Conservation (phyloP, 148 eudicot genomes). For the Vaccinium vitisidaea region DNA sequence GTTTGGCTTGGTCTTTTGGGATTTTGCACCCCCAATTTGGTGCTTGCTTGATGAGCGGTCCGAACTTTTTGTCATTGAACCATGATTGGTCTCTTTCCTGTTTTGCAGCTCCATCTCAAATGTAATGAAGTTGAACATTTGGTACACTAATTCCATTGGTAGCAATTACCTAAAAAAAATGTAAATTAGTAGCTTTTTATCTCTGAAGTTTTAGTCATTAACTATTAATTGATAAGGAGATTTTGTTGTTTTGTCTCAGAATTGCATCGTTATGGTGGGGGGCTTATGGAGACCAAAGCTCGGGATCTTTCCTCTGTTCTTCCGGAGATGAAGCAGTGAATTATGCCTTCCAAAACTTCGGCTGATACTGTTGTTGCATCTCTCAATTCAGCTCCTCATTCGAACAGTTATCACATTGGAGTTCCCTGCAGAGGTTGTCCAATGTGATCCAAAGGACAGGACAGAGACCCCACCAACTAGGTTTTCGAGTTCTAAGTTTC, state of each 20-base stretch:
- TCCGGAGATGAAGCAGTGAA: slow-evolving; percentile 35
- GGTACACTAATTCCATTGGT: background rate
- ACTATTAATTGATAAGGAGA: background rate
- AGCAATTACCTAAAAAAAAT: background rate
- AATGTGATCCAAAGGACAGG: slow-evolving; percentile 46
- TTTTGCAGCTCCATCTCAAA: background rate
- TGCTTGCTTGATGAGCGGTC: background rate
- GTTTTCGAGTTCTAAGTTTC: no score
- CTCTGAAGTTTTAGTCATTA: background rate
- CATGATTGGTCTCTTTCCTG: background rate
- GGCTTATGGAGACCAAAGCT: slow-evolving; percentile 31
- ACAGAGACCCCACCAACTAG: slow-evolving; percentile 47
- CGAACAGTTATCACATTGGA: slow-evolving; percentile 37
- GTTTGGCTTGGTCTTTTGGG: background rate
- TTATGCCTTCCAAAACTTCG: slow-evolving; percentile 25
- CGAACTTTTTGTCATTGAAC: background rate
- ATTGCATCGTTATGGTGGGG: slow-evolving; percentile 45
- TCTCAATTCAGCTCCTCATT: slow-evolving; percentile 29
- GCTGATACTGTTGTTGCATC: slow-evolving; percentile 26
- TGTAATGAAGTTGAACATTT: background rate
- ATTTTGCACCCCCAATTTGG: background rate
- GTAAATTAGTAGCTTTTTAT: background rate
- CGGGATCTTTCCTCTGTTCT: slow-evolving; percentile 27
- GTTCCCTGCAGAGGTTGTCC: slow-evolving; percentile 56
- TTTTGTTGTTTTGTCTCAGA: slow-evolving; percentile 19